Conservation (phyloP, 352 stramenopile species). For the Phytophthora podocarpi region DNA sequence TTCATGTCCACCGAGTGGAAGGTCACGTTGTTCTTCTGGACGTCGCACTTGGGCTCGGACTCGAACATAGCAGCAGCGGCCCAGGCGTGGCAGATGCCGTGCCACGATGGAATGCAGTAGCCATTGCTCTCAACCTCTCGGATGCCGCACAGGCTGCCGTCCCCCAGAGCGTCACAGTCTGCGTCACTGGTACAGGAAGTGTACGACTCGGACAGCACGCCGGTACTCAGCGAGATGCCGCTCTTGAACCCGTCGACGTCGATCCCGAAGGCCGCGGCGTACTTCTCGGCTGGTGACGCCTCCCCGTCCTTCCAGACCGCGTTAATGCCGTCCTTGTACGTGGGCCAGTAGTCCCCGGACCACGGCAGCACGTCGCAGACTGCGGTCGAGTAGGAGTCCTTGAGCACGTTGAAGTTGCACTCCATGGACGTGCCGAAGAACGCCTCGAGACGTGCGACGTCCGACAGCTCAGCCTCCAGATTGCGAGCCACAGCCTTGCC, state of each 20-base stretch:
- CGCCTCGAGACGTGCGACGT: slow-evolving; percentile 44
- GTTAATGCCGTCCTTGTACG: slow-evolving; percentile 74
- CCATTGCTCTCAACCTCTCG: slow-evolving; percentile 32
- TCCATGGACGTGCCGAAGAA: slow-evolving; percentile 44
- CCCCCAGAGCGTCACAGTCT: slow-evolving; percentile 23
- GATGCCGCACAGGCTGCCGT: slow-evolving; percentile 39
- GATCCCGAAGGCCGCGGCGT: slow-evolving; percentile 47
- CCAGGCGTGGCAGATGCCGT: slow-evolving; percentile 55
- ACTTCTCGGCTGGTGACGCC: slow-evolving; percentile 44
- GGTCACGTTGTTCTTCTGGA: slow-evolving; percentile 51
- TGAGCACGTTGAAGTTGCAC: slow-evolving; percentile 36
- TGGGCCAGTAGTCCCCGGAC: slow-evolving; percentile 64
- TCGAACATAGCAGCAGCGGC: slow-evolving; percentile 45
- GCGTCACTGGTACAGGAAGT: slow-evolving; percentile 27
- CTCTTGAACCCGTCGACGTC: slow-evolving; percentile 39
- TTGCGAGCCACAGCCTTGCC: neutral
- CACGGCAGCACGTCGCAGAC: slow-evolving; percentile 36
- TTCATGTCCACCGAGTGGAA: slow-evolving; percentile 61
- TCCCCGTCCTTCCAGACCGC: slow-evolving; percentile 27
- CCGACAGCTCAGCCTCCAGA: slow-evolving; percentile 35
- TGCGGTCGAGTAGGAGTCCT: slow-evolving; percentile 22
- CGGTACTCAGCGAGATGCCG: slow-evolving; percentile 39
- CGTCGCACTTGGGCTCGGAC: slow-evolving; percentile 47
- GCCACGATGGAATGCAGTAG: slow-evolving; percentile 53
- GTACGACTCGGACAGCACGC: slow-evolving; percentile 40